A percentile compares a stretch with the other conserved stretches of the same genome.
phyloP scores from a whole-genome alignment of 2,329 filamentous ascomycete genomes.

The Helotiales sp. region DNA sequence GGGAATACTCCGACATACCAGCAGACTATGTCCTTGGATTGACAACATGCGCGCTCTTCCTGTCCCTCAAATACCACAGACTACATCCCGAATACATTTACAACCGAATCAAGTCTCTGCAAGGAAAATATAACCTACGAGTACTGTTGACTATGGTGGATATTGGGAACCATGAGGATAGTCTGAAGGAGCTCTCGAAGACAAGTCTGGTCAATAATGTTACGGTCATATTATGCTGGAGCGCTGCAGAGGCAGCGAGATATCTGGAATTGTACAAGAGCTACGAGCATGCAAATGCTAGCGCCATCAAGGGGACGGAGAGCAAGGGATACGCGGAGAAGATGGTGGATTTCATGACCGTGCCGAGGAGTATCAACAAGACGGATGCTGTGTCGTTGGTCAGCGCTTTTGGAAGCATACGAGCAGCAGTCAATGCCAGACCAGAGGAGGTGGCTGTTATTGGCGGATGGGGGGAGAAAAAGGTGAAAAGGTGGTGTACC shows the following conservation, averaged over 20 bases:
- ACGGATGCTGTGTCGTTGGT: slow-evolving; percentile 90
- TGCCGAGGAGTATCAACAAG: slow-evolving; percentile 88
- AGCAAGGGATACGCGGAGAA: slow-evolving; percentile 81
- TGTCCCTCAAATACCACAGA: slow-evolving; percentile 95
- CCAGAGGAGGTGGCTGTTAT: slow-evolving; percentile 82
- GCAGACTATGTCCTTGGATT: slow-evolving; percentile 87
- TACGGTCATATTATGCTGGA: slow-evolving; percentile 92
- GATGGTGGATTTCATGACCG: slow-evolving; percentile 89
- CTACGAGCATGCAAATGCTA: slow-evolving; percentile 79
- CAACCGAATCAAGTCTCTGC: slow-evolving; percentile 81
- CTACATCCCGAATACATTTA: slow-evolving; percentile 98
- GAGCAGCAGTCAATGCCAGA: slow-evolving; percentile 82
- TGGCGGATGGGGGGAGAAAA: slow-evolving; percentile 94
- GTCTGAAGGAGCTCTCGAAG: slow-evolving; percentile 86
- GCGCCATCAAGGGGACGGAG: slow-evolving; percentile 83
- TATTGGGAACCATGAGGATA: slow-evolving; percentile 90
- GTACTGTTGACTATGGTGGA: slow-evolving; percentile 90
- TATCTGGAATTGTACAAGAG: slow-evolving; percentile 96
- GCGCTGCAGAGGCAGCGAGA: slow-evolving; percentile 85
- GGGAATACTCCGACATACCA: slow-evolving; percentile 97
- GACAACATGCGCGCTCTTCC: slow-evolving; percentile 88
- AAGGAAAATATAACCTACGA: slow-evolving; percentile 83
- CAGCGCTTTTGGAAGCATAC: slow-evolving; percentile 86
- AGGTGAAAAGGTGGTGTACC: slow-evolving; percentile 82
- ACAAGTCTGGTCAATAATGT: slow-evolving; percentile 90